Evolutionary conservation across 2,329 filamentous ascomycete genomes (phyloP).

Genomic region (Mollisia scopiformis): DNA sequence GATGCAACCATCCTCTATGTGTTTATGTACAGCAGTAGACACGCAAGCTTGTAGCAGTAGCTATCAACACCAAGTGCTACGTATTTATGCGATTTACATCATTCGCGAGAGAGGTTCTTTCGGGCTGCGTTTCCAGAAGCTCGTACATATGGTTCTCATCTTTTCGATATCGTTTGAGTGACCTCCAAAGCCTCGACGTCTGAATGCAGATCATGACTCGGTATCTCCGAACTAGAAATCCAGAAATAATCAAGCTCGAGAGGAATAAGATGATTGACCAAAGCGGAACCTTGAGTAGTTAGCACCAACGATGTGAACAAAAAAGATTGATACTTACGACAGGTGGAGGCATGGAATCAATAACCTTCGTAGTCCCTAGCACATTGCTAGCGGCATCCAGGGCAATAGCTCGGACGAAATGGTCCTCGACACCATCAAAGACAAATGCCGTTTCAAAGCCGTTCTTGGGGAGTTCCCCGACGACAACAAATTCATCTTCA

Average conservation of each 20-base stretch:
- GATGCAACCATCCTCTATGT: too few species aligned
- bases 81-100: too few species aligned
- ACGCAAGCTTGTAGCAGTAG: too few species aligned
- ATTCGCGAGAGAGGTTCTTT: too few species aligned
- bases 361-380: neutral
- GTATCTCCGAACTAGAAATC: neutral
- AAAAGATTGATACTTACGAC: neutral
- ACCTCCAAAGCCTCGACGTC: neutral
- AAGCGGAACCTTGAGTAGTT: neutral
- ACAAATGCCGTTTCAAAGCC: neutral
- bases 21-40: too few species aligned
- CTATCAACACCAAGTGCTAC: too few species aligned
- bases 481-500: neutral
- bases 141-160: neutral
- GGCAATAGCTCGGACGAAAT: neutral
- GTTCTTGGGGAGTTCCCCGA: neutral
- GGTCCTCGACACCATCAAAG: neutral
- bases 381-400: neutral
- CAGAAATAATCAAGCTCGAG: neutral
- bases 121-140: neutral
- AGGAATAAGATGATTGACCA: neutral
- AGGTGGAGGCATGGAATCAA: neutral
- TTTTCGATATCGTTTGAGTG: neutral
- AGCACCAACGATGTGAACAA: neutral
- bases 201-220: neutral